A percentile compares a stretch with the other conserved stretches of the same genome.
phyloP scores from a whole-genome alignment of 1,284 basidiomycete species.

The Rhodofomes roseus region DNA sequence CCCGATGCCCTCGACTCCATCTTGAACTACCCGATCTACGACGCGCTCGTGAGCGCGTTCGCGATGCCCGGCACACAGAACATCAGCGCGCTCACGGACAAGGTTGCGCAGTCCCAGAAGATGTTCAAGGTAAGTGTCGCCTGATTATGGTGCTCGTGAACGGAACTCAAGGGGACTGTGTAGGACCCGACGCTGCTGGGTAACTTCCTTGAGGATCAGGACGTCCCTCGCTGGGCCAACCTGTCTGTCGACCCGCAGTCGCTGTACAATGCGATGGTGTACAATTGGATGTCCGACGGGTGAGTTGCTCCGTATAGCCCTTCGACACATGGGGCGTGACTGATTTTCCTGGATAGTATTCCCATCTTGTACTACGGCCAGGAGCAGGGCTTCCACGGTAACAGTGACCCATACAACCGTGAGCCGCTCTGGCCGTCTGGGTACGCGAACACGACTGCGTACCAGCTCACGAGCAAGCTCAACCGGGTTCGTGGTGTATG shows the following conservation, averaged over 20 bases:
- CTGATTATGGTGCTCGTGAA: no score
- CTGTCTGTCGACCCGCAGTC: conserved; percentile 35
- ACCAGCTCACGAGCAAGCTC: conserved; percentile 58
- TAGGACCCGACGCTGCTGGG: conserved; percentile 37
- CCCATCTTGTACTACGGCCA: conserved; percentile 57
- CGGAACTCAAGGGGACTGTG: neutral
- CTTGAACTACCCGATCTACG: conserved; percentile 54
- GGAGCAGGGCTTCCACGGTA: conserved; percentile 47
- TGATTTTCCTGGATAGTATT: conserved; percentile 37
- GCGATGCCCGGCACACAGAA: conserved; percentile 30
- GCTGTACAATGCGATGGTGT: conserved; percentile 34
- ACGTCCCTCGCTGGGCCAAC: conserved; percentile 48
- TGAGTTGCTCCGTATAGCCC: conserved; percentile 3
- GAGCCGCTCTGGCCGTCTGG: conserved; percentile 73
- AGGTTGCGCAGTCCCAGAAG: conserved; percentile 28
- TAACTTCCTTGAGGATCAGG: conserved; percentile 61
- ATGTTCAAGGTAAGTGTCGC: conserved; percentile 26
- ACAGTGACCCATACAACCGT: conserved; percentile 55
- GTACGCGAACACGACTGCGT: conserved; percentile 60
- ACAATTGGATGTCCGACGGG: conserved; percentile 33
- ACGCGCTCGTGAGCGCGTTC: conserved; percentile 38
- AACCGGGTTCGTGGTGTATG: conserved; percentile 45
- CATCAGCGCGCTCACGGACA: conserved; percentile 30
- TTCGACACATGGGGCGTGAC: conserved; percentile 23
- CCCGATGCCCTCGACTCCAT: conserved; percentile 42